Base-by-base conservation (phyloP, 1,284 basidiomycete genomes). In the Salmacisia buchloeana region DNA sequence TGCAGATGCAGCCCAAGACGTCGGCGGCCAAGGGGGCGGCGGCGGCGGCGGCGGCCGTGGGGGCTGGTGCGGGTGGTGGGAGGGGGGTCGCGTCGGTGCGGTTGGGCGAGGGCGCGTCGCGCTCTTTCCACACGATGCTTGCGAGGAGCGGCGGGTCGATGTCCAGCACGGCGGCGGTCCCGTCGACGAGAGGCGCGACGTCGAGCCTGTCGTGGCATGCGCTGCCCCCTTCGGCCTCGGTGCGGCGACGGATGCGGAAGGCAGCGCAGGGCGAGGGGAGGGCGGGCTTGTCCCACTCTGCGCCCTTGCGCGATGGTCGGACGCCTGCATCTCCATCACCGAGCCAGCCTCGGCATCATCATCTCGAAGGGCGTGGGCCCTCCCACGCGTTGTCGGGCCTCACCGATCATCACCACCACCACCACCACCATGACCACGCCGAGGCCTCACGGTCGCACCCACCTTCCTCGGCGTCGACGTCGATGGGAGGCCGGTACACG, bases 241-340 rank as follows among this genome's bases (percentile, higher is more conserved):
- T 82, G 88, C 89, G 69, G 94, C 94, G 5, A 81, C 97, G 63
- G 49, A 29, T 43, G 39, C 39, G 39, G 39, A 21, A 15, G 39
- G 39, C 4, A 21, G 36, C 18, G 36, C n/a, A n/a, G 91, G 89
- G 38, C 87, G 96, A 70, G 96, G 96, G 82, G 84, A 96, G 33
- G 82, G 94, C 49, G 84, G 94, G 66, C 96, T 93, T 1, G 92
- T 97, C 64, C 93, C 93, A 18, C 92, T 91, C 78, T 91, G 89
- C 73, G 92, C 92, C 1, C 89, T 96, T 68, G 96, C 93, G 34
- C 89, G 96, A 85, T 82, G 96, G 78, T 91, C 92, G 90, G 94
- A 83, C 81, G 91, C n/a, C 23, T 15, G 7, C n/a, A n/a, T 54
- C 7, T 21, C 23, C 41, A 43, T 43, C 41, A 43, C 6, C 41